phyloP scores from a whole-genome alignment of 345 rosid genomes.

The Lepidium aucheri region DNA sequence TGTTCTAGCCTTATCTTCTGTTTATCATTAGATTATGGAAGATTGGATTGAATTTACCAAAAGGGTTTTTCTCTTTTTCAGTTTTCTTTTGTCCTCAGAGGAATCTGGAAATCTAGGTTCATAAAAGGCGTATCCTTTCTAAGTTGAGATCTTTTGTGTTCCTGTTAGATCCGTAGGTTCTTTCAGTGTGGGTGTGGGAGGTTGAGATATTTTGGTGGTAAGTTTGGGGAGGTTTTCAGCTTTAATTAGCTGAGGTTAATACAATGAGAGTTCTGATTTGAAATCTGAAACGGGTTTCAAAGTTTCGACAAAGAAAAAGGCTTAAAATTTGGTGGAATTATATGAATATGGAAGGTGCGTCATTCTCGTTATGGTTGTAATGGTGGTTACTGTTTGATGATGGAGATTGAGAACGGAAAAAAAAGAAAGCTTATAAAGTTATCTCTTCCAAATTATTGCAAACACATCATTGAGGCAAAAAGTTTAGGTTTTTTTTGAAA shows the following conservation, averaged over 20 bases:
- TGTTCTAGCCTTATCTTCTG: conserved; percentile 18
- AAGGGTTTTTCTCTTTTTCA: conserved; percentile 2
- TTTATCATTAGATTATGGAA: conserved; percentile 15
- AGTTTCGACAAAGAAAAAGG: conserved; percentile 27
- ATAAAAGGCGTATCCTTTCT: conserved; percentile 21
- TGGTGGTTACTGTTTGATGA: conserved; percentile 27
- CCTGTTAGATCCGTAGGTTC: conserved; percentile 17
- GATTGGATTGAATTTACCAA: conserved; percentile 23
- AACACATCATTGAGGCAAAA: conserved; percentile 20
- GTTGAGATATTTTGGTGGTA: neutral
- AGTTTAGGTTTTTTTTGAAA: neutral
- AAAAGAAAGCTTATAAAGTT: conserved; percentile 14
- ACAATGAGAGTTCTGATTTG: conserved; percentile 17
- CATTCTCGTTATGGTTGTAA: conserved; percentile 24
- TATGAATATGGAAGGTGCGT: conserved; percentile 40
- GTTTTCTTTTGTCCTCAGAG: conserved; percentile 1
- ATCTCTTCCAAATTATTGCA: conserved; percentile 18
- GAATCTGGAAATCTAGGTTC: conserved; percentile 28
- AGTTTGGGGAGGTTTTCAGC: conserved; percentile 2
- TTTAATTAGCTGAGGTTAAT: conserved; percentile 30
- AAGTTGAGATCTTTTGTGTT: neutral
- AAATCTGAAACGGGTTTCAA: conserved; percentile 18
- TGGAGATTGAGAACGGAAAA: conserved; percentile 10
- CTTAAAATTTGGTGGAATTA: conserved; percentile 25
- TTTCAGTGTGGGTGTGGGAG: too few species aligned